Base-by-base conservation (phyloP, 257 asterid genomes). In the Plantago ovata region DNA sequence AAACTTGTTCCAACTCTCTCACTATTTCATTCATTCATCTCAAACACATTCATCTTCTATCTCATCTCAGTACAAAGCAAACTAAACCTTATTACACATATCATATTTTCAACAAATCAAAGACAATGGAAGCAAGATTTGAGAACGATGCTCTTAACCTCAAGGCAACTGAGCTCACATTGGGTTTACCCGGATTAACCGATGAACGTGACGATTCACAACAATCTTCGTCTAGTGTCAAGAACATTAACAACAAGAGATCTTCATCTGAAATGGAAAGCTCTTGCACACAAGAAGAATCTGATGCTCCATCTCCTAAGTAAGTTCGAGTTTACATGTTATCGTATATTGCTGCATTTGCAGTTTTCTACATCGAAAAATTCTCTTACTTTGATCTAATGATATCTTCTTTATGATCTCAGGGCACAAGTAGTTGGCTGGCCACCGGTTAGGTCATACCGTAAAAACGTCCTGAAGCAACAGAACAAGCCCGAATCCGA, bases 371-470 rank as follows among this genome's bases (percentile, higher is more conserved):
- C n/a, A n/a, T n/a, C n/a, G n/a, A n/a, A n/a, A 22, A 32, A 13
- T 55, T 38, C 0, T 19, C 11, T 13, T 63, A 16, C 22, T 3
- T 2, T 23, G 16, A 3, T 42, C 61, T 67, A 23, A 56, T 56
- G 4, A 19, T n/a, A 20, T 16, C 3, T 10, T 43, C n/a, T 45
- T 5, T 22, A 47, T 6, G 0, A 56, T 69, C 60, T 42, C 72
- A 79, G 84, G 67, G 70, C 76, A 57, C 90, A 83, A 75, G 78
- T 83, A 1, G 82, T 79, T 3, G 86, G 90, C 2, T 83, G 90
- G 90, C 86, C 90, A 38, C 90, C 84, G 64, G 84, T 83, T 24
- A 69, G 82, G 61, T 77, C 77, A 7, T 75, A 65, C 72, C 48
- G 79, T 63, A 83, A 72, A 64, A 71, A 63, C 14, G 71, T 44